These are phyloP conservation scores for Debaryomyces subglobosus DNA, from an alignment of 1,139 yeast species.

Conservation along the genomic window DNA sequence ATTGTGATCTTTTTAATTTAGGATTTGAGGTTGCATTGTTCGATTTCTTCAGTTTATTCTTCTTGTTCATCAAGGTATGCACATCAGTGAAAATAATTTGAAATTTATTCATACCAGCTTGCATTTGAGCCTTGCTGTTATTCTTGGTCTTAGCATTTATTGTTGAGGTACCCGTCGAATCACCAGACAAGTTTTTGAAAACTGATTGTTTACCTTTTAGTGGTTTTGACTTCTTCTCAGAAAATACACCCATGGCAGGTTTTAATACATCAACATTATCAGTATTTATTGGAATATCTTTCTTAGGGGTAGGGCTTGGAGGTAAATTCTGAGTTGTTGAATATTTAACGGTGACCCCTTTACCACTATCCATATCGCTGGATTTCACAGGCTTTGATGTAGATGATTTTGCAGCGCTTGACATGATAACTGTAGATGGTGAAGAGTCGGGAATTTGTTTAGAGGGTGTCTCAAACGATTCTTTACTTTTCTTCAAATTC, in stretches of 20 bases:
- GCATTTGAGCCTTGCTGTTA: constrained; percentile 36
- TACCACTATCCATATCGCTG: constrained; percentile 8
- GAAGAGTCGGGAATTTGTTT: constrained; percentile 28
- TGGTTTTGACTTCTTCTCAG: constrained; percentile 28
- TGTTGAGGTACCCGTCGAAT: constrained; percentile 4
- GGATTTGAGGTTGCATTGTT: not conserved
- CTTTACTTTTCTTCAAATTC: not conserved
- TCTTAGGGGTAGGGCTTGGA: constrained; percentile 48
- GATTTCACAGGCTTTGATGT: constrained; percentile 8
- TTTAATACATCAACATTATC: constrained; percentile 20
- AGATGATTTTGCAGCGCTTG: constrained; percentile 23
- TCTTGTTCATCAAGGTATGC: constrained; percentile 45
- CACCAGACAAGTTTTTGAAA: constrained; percentile 17
- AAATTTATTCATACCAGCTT: constrained; percentile 52
- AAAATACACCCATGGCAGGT: constrained; percentile 50
- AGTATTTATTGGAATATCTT: constrained; percentile 19
- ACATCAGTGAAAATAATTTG: constrained; percentile 58
- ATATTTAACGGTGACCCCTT: constrained; percentile 2
- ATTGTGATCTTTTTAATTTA: constrained; percentile 8
- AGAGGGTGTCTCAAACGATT: constrained; percentile 27
- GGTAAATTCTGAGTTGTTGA: constrained; percentile 22
- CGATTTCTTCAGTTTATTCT: constrained; percentile 29
- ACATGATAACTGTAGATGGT: constrained; percentile 38
- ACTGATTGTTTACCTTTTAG: constrained; percentile 13
- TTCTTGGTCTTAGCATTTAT: constrained; percentile 1